Percentiles rank a stretch among this genome's conserved stretches.
phyloP scores from a whole-genome alignment of 345 rosid species.

The sweet orange (Citrus sinensis) region DVS_A1.0 CM039162.1:4062001-4062500 shows the following conservation, averaged over 20 bases:
- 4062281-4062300: slow-evolving; percentile 89
- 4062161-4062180: not conserved
- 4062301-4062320: slow-evolving; percentile 92
- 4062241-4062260: slow-evolving; percentile 93
- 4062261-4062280: slow-evolving; percentile 87
- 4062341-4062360: not conserved
- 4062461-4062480: not conserved
- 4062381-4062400: no score
- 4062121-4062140: not conserved
- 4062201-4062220: not conserved
- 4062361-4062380: not conserved
- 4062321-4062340: slow-evolving; percentile 61
- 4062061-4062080: slow-evolving; percentile 69
- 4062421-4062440: not conserved
- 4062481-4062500: not conserved
- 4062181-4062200: not conserved
- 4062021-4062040: slow-evolving; percentile 19
- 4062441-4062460: not conserved
- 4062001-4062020: slow-evolving; percentile 27
- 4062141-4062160: not conserved
- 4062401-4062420: not conserved
- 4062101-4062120: not conserved
- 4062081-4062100: not conserved
- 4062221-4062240: not conserved
- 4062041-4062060: slow-evolving; percentile 70